A percentile compares a stretch with the other conserved stretches of the same genome.
Conservation (phyloP, 441 rosid species). For the Euphorbia celastroides region DNA sequence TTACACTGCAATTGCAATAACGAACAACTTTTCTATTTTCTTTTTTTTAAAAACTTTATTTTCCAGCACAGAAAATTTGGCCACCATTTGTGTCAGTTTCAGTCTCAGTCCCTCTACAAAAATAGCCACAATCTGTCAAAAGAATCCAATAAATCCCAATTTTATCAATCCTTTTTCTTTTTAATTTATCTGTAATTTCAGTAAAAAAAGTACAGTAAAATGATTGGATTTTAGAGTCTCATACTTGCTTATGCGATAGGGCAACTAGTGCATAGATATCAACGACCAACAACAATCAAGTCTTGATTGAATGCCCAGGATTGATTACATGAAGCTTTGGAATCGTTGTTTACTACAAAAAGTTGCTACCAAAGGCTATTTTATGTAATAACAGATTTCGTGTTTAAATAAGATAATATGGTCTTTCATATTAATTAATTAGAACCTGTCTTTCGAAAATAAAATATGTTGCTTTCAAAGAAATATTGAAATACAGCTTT, state of each 20-base stretch:
- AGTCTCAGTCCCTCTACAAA: conserved; percentile 1
- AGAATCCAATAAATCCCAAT: conserved; percentile 4
- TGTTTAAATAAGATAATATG: no score
- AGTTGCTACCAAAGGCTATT: no score
- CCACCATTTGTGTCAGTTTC: conserved; percentile 11
- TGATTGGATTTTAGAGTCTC: background rate
- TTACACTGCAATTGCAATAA: conserved; percentile 27
- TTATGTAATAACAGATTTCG: no score
- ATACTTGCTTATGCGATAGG: conserved; percentile 2
- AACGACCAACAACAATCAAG: no score
- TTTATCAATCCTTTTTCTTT: background rate
- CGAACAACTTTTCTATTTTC: conserved; percentile 19
- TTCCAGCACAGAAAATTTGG: conserved; percentile 11
- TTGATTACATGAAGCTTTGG: no score
- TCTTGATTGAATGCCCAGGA: no score
- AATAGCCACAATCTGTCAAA: conserved; percentile 9
- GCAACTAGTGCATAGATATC: conserved; percentile 11
- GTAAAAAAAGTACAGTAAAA: background rate
- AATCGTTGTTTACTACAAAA: no score
- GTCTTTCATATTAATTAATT: no score
- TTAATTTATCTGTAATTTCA: background rate
- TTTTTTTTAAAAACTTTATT: background rate
- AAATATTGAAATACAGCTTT: no score
- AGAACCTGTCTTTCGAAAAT: no score
- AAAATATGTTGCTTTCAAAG: no score